Conservation (phyloP, 164 flowering plant genomes). For the Platanus orientalis region DNA sequence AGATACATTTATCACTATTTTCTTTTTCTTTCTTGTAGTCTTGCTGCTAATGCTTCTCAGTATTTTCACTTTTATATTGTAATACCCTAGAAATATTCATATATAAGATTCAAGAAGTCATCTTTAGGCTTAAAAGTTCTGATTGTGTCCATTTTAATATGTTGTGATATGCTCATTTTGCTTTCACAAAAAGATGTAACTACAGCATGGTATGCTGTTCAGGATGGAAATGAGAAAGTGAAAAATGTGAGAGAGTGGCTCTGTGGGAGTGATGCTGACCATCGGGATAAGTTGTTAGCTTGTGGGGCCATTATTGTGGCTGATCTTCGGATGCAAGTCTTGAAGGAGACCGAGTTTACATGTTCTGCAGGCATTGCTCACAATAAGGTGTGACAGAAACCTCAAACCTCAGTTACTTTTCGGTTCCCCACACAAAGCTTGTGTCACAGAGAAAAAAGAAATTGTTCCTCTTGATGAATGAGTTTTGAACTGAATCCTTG, state of each 20-base stretch:
- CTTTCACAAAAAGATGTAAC: neutral
- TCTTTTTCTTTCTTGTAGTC: too few species aligned
- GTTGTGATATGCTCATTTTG: neutral
- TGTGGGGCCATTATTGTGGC: conserved; percentile 92
- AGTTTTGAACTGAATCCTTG: conserved; percentile 8
- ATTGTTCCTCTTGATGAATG: neutral
- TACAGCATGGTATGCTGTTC: conserved; percentile 9
- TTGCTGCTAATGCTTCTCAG: too few species aligned
- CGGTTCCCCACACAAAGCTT: neutral
- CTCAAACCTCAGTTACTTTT: neutral
- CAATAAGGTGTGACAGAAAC: too few species aligned
- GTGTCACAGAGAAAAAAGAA: neutral
- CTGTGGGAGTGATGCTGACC: conserved; percentile 54
- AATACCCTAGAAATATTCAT: neutral
- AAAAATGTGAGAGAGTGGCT: conserved; percentile 69
- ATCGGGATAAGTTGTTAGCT: conserved; percentile 75
- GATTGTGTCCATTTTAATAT: neutral
- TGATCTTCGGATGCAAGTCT: conserved; percentile 76
- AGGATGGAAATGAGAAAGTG: conserved; percentile 46
- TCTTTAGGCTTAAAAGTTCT: neutral
- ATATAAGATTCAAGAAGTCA: neutral
- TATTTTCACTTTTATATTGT: neutral
- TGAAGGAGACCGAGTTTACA: conserved; percentile 78
- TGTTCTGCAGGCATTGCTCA: conserved; percentile 99
- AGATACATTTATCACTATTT: neutral